Base-by-base conservation (phyloP, 1,284 basidiomycete genomes). In the Malassezia obtusa region DNA sequence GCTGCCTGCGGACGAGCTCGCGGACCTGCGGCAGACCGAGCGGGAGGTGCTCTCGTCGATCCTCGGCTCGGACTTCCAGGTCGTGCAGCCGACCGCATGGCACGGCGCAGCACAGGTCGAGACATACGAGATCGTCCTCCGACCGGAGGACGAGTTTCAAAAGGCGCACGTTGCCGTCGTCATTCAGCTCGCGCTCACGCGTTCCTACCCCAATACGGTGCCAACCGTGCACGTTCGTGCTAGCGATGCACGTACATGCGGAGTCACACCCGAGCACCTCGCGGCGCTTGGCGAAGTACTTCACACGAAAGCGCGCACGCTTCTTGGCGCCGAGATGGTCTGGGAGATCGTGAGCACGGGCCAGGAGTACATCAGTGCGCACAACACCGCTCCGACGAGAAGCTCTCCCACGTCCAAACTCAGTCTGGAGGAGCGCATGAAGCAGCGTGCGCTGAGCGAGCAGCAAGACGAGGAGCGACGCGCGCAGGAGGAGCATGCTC, bases 301-400 rank as follows among this genome's bases (percentile, higher is more conserved):
- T 44, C 52, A 55, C 21, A 41, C 38, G 14, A 64, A 64, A 14
- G 65, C 69, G n/a, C 60, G 56, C 21, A 45, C 53, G 22, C 59
- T 71, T 14, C 38, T 72, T 3, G 73, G 71, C 19, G 59, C 65
- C 11, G 73, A 74, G 36, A 75, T 75, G 73, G 58, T 75, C 26
- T 75, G 71, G 65, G 73, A 75, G 55, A 60, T 75, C 28, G 65
- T 72, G 44, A 62, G 49, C 7, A 28, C 49, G 24, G 67, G 57
- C 3, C 67, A 69, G 43, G 69, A 72, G 26, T 71, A 57, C 17
- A 66, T 72, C 51, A 66, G 62, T 33, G 3, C 38, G 26, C 56
- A 68, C 58, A 67, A 68, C 37, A 43, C 48, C 2, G 54, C 58
- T 0, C 59, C 60, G 2, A 49, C 45, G 14, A 49, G 53, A 12